Conservation (phyloP, 1,284 basidiomycete genomes). For the Cryptococcus jaspeensis region DNA sequence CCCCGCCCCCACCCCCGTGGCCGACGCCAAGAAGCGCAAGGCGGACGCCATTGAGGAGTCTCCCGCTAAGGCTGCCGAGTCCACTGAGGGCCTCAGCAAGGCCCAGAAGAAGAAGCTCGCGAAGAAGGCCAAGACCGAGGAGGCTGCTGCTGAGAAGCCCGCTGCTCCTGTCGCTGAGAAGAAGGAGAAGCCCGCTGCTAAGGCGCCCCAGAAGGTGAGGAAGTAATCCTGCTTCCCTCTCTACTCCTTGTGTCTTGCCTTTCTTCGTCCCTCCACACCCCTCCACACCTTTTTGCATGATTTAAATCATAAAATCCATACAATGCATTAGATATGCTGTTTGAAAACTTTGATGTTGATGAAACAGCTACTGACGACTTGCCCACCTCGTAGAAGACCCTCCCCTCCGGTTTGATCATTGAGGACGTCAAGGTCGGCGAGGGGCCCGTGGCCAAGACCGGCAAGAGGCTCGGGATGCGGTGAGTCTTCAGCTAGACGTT, state of each 20-base stretch:
- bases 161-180: conserved; percentile 34
- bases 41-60: conserved; percentile 42
- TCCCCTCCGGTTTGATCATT: conserved; percentile 74
- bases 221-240: conserved; percentile 22
- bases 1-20: conserved; percentile 53
- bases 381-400: conserved; percentile 51
- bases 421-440: conserved; percentile 74
- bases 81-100: conserved; percentile 41
- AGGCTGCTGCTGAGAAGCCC: conserved; percentile 55
- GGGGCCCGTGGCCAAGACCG: conserved; percentile 80
- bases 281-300: not conserved
- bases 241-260: not conserved
- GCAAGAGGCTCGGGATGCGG: conserved; percentile 83
- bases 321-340: not conserved
- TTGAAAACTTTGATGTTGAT: not conserved
- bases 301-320: not conserved
- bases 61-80: conserved; percentile 33
- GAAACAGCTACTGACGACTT: conserved; percentile 5
- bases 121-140: conserved; percentile 47
- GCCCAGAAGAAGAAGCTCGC: conserved; percentile 51
- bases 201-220: conserved; percentile 45
- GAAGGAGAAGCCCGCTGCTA: conserved; percentile 23
- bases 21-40: conserved; percentile 57
- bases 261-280: not conserved
- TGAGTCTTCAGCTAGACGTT: conserved; percentile 17